A percentile compares a stretch with the other conserved stretches of the same genome.
These are phyloP conservation scores for Lathyrus tuberosus DNA, from an alignment of 306 rosid species.

Conservation along the genomic window DNA sequence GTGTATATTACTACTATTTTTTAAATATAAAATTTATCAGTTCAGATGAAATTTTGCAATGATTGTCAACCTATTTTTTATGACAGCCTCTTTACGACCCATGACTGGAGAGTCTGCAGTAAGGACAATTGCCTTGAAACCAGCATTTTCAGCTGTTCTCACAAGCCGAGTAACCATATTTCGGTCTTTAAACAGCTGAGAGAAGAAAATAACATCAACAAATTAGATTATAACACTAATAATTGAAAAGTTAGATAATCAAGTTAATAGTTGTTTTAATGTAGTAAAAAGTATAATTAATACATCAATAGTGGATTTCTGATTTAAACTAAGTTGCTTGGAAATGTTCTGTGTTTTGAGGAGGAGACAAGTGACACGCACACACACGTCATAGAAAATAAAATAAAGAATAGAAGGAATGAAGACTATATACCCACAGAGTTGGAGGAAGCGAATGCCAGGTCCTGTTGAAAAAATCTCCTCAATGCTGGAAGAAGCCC, in stretches of 20 bases:
- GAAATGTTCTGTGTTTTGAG: background rate
- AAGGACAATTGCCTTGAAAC: constrained; percentile 95
- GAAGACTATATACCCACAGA: constrained; percentile 52
- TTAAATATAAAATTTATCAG: background rate
- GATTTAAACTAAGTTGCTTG: background rate
- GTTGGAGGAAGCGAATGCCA: constrained; percentile 95
- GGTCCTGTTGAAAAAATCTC: constrained; percentile 99
- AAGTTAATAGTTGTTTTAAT: background rate
- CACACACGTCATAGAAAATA: constrained; percentile 12
- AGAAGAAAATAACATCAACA: constrained; percentile 23
- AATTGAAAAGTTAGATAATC: constrained; percentile 1
- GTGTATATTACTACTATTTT: background rate
- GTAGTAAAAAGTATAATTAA: constrained; percentile 25
- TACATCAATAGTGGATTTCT: background rate
- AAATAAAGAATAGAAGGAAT: constrained; percentile 12
- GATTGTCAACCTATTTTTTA: constrained; percentile 75
- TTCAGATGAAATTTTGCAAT: constrained; percentile 8
- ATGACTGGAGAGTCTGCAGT: constrained; percentile 91
- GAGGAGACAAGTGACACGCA: constrained; percentile 10
- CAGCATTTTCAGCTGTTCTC: constrained; percentile 94
- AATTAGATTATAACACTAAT: constrained; percentile 21
- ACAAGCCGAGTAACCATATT: constrained; percentile 77
- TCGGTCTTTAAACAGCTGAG: constrained; percentile 76
- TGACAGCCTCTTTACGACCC: constrained; percentile 91
- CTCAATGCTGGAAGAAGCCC: constrained; percentile 88